phyloP scores from a whole-genome alignment of 2,329 filamentous ascomycete species.

The Ceratocystis albifundus region DNA sequence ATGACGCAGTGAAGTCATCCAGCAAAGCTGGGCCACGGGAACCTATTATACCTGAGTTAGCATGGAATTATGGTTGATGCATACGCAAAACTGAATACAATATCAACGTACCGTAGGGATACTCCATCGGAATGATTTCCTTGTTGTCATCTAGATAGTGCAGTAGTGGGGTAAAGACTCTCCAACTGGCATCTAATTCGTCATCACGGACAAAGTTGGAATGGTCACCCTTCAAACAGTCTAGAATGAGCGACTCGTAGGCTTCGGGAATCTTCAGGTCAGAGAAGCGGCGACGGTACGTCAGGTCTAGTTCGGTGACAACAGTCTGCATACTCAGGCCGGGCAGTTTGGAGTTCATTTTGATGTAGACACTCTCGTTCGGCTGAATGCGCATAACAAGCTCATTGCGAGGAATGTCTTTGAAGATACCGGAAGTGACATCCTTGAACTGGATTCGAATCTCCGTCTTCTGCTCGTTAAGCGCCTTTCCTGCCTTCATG shows the following conservation, averaged over 20 bases:
- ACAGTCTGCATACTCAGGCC: slow-evolving; percentile 99
- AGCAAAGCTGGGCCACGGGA: slow-evolving; percentile 92
- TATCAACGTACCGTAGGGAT: slow-evolving; percentile 74
- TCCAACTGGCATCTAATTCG: slow-evolving; percentile 95
- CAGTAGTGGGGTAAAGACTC: slow-evolving; percentile 91
- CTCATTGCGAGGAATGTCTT: slow-evolving; percentile 98
- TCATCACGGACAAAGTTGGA: slow-evolving; percentile 98
- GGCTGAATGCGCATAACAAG: slow-evolving; percentile 98
- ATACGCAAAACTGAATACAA: not conserved
- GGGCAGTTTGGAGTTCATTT: slow-evolving; percentile 99
- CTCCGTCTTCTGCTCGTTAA: slow-evolving; percentile 99
- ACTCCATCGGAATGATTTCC: slow-evolving; percentile 99
- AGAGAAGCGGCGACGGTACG: slow-evolving; percentile 95
- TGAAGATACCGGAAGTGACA: slow-evolving; percentile 97
- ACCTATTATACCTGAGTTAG: slow-evolving; percentile 43
- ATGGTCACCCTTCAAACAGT: slow-evolving; percentile 97
- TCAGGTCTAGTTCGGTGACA: slow-evolving; percentile 94
- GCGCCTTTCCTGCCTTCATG: slow-evolving; percentile 94
- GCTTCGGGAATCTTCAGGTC: slow-evolving; percentile 99
- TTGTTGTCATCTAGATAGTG: slow-evolving; percentile 99
- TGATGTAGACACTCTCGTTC: slow-evolving; percentile 99
- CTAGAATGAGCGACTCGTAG: slow-evolving; percentile 93
- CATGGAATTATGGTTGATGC: slow-evolving; percentile 24
- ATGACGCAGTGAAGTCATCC: slow-evolving; percentile 95
- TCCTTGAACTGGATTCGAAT: slow-evolving; percentile 99